A percentile compares a stretch with the other conserved stretches of the same genome.
These are phyloP conservation scores for Quillaja saponaria DNA, from an alignment of 306 rosid genomes.

Conservation along the genomic window DNA sequence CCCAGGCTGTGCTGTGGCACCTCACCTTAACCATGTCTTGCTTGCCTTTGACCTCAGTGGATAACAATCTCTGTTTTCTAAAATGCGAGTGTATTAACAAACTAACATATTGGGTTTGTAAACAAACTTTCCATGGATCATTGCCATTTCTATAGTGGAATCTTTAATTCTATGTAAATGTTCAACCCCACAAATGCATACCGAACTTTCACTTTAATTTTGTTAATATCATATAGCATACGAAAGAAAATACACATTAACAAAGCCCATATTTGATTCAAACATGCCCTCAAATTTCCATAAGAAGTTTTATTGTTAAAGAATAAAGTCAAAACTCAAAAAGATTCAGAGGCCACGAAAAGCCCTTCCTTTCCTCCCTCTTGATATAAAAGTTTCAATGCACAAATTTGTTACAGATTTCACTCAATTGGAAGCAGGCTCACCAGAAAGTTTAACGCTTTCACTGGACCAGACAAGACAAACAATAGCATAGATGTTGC, in stretches of 20 bases:
- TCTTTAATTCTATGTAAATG: not conserved
- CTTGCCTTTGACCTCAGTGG: too few relatives aligned
- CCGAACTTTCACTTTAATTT: not conserved
- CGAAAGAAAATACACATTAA: not conserved
- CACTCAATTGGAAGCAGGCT: slow-evolving; percentile 35
- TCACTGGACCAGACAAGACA: slow-evolving; percentile 88
- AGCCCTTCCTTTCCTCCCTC: slow-evolving; percentile 1
- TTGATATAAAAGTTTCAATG: slow-evolving; percentile 8
- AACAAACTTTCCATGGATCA: not conserved
- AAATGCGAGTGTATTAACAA: too few relatives aligned
- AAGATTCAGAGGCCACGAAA: too few relatives aligned
- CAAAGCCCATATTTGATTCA: slow-evolving; percentile 7
- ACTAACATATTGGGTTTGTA: not conserved
- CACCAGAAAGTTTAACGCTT: slow-evolving; percentile 87
- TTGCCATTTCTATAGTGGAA: slow-evolving; percentile 12
- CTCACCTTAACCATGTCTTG: too few relatives aligned
- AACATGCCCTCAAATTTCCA: not conserved
- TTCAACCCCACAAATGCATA: not conserved
- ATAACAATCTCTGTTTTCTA: too few relatives aligned
- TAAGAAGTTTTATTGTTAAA: slow-evolving; percentile 1
- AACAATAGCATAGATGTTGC: slow-evolving; percentile 82
- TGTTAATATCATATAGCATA: not conserved
- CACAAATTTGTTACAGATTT: not conserved
- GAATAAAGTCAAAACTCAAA: not conserved
- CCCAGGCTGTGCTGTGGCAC: too few relatives aligned